Base-by-base conservation (phyloP, 495 filamentous ascomycete species). In the Penicillium angulare region DNA sequence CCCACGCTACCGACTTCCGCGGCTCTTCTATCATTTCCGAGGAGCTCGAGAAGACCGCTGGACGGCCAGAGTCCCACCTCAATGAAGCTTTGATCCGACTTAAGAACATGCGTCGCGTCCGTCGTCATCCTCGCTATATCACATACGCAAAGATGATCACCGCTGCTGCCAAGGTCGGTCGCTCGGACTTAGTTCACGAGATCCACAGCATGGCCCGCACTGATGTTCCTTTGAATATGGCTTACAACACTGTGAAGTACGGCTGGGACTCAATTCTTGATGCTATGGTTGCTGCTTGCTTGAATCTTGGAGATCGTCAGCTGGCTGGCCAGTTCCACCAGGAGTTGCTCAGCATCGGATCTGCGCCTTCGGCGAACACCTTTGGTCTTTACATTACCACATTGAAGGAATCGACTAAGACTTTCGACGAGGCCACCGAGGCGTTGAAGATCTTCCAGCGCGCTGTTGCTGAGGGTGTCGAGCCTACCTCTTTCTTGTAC, bases 381-480 rank as follows among this genome's bases (percentile, higher is more conserved):
- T 98, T 92, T 55, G 93, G 93, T 42, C 80, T 97, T 5, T 98
- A 97, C 76, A 98, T 98, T 72, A 97, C 95, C 20, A 97, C 92
- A 2, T 75, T 97, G 49, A 96, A 96, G 72, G 91, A 95, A 59
- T 93, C 91, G 0, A 88, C 90, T 60, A 95, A 96, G 80, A 97
- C 90, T 1, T 96, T 96, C 47, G 93, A 98, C 61, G 93, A 98
- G 66, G 93, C 93, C 32, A 88, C 90, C 10, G 93, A 98, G 65
- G 93, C 93, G 34, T 84, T 97, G 63, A 92, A 92, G 74, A 95
- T 97, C 68, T 97, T 98, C 78, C 87, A 89, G 59, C 88, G 88
- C 49, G 92, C 93, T 49, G 88, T 91, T 68, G 73, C 84, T n/a
- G 93, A 98, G 69, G 90, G 90, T 51, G 93, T 98, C 20, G 87